These are phyloP conservation scores for Amanita fuliginea DNA, from an alignment of 768 basidiomycete species.

Conservation along the genomic window DNA sequence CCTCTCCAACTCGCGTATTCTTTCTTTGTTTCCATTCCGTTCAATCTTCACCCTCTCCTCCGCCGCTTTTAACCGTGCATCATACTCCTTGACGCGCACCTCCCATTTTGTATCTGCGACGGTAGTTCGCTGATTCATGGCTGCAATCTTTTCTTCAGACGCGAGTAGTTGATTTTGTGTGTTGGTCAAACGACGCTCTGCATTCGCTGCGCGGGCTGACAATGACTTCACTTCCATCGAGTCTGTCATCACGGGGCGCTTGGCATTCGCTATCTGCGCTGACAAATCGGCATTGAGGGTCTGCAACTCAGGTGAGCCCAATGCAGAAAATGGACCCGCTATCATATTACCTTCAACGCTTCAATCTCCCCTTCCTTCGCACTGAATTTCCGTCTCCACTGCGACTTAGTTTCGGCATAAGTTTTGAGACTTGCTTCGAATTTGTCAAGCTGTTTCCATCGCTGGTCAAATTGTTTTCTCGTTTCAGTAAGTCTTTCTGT, in stretches of 20 bases:
- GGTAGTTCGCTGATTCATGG: constrained; percentile 59
- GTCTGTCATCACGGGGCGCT: constrained; percentile 48
- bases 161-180: constrained; percentile 75
- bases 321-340: neutral
- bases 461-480: constrained; percentile 76
- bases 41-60: constrained; percentile 92
- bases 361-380: constrained; percentile 87
- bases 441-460: constrained; percentile 89
- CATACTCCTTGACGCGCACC: constrained; percentile 89
- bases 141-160: constrained; percentile 76
- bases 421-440: constrained; percentile 82
- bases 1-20: constrained; percentile 59
- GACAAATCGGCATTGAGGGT: constrained; percentile 64
- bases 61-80: constrained; percentile 64
- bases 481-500: constrained; percentile 66
- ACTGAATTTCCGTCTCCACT: constrained; percentile 77
- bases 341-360: constrained; percentile 53
- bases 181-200: constrained; percentile 80
- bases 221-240: constrained; percentile 64
- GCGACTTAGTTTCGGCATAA: constrained; percentile 67
- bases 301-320: constrained; percentile 24
- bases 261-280: constrained; percentile 51
- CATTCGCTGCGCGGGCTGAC: constrained; percentile 64
- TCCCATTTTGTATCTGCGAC: constrained; percentile 87
- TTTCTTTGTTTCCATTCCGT: constrained; percentile 88